Evolutionary conservation across 352 stramenopile species (phyloP), one percentile per base, ranked within the genome.

Genomic region (Phytophthora brassicae): DNA sequence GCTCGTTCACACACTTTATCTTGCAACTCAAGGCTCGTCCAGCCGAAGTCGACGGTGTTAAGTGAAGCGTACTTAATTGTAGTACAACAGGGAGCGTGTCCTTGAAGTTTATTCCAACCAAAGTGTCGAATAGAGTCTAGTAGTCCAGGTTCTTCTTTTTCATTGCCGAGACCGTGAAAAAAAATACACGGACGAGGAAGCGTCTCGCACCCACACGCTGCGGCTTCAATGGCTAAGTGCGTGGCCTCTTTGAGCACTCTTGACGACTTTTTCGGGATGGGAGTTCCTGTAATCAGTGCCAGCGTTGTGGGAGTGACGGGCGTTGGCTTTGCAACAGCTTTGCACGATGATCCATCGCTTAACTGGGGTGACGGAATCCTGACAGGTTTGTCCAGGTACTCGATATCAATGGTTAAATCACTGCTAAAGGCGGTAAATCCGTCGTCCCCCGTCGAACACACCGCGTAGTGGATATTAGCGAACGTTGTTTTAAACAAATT

Each of bases 21-120:
- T 52, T 83, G 74, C 5, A 86, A 45, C 0, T 35, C 46, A 0
- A 46, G 47, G 41, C 73, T 68, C n/a, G 71, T 79, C 79, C 79
- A 88, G 1, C 31, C 79, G 36, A 66, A 72, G 53, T 82, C 61
- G 26, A 75, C 61, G 16, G 76, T 88, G 51, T 88, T 78, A n/a
- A 86, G 48, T 12, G 67, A 45, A 0, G 69, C 65, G 36, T 77
- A 86, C 51, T 80, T 80, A 46, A 81, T 63, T 2, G 43, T 56
- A 0, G 64, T 51, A 19, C 64, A 71, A 39, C 64, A 71, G 0
- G 64, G 64, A 6, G 64, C 49, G 20, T 64, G 58, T 0, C 44
- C 39, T 52, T 67, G 51, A 28, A 68, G 42, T 35, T 60, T 52
- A 6, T 59, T 22, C 33, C 35, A 72, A 17, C 64, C 64, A 6